Base-by-base conservation (phyloP, 768 basidiomycete genomes). In the Lactarius vividus region DNA sequence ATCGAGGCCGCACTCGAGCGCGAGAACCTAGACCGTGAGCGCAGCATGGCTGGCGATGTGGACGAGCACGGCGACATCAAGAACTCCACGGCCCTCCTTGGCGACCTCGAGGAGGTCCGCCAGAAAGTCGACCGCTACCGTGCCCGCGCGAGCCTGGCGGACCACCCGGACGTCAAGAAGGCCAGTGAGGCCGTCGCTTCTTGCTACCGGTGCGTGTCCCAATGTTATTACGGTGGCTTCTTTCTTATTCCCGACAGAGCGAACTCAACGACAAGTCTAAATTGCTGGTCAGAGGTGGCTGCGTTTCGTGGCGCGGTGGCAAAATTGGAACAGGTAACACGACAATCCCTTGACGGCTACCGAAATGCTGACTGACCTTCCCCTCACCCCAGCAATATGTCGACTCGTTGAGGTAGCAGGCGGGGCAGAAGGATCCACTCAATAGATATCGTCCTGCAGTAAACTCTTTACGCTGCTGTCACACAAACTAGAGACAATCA, bases 11-110 rank as follows among this genome's bases (percentile, higher is more conserved):
- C 90, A 1, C 79, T 96, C 57, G 90, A 95, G 79, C 89, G 87
- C 78, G 93, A 95, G 79, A 96, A 95, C 76, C 75, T 95, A 59
- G 90, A 94, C 75, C 82, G 83, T 64, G 92, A 94, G 77, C 82
- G 79, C 70, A 75, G 76, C 31, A 81, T 83, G 79, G 80, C 81
- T 18, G 84, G 82, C 33, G 70, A 66, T 20, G 74, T 73, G 63
- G 67, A 56, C 39, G 72, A 64, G 59, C 79, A 76, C 26, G 79
- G 77, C 26, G 74, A 79, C 33, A 72, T 86, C 53, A 85, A 81
- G 73, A 87, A 83, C 70, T 89, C 86, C 65, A 80, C 84, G 8
- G 80, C 82, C 3, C 78, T 95, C 31, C 75, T 88, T 63, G 88
- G 86, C 33, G 93, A 94, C 75, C 74, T 95, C 69, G 89, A 91